phyloP scores from a whole-genome alignment of 306 rosid species.

The Gillenia trifoliata region DNA sequence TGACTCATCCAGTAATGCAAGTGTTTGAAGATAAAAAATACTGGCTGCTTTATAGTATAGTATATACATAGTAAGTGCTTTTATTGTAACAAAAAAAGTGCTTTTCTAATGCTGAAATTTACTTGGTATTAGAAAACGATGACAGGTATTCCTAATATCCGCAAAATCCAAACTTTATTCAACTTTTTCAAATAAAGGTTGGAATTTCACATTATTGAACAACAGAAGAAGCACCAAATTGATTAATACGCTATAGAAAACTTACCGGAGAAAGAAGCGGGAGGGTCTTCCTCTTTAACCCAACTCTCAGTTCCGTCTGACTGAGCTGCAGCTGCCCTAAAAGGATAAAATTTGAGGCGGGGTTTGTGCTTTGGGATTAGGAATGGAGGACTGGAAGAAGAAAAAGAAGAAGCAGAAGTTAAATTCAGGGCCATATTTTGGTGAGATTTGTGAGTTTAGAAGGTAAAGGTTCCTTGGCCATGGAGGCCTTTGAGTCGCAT shows the following conservation, averaged over 20 bases:
- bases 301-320: constrained; percentile 53
- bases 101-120: neutral
- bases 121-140: neutral
- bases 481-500: neutral
- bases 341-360: constrained; percentile 34
- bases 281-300: constrained; percentile 41
- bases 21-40: neutral
- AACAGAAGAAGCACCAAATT: neutral
- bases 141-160: neutral
- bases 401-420: constrained; percentile 27
- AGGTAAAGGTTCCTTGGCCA: constrained; percentile 3
- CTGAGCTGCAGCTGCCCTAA: constrained; percentile 39
- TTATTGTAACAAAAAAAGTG: neutral
- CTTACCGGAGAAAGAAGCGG: constrained; percentile 52
- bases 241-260: neutral
- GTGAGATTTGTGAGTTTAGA: neutral
- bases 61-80: neutral
- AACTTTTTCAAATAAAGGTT: neutral
- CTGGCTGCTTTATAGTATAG: neutral
- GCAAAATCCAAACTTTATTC: neutral
- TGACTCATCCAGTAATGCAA: neutral
- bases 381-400: constrained; percentile 29
- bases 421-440: constrained; percentile 63
- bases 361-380: constrained; percentile 29
- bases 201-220: neutral